Percentiles rank a stretch among this genome's conserved stretches.
Conservation (phyloP, 2,329 filamentous ascomycete genomes). For the Hyphodiscus sp. region DNA sequence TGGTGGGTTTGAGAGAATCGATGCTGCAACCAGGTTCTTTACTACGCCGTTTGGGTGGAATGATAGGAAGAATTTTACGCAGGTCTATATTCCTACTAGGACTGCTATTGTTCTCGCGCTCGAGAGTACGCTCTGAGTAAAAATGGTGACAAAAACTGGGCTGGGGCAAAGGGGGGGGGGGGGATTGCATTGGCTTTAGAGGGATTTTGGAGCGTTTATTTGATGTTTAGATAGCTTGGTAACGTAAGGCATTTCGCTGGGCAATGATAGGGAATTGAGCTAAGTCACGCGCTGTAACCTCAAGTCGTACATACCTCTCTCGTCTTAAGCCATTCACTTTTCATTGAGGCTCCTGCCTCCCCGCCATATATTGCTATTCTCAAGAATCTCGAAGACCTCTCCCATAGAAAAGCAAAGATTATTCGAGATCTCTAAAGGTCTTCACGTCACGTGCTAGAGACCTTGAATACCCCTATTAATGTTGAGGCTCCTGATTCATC, state of each 20-base stretch:
- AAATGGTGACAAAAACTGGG: not conserved
- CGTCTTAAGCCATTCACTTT: no score
- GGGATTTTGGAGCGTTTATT: not conserved
- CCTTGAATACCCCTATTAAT: no score
- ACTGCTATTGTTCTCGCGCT: conserved; percentile 60
- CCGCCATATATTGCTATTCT: no score
- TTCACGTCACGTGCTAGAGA: no score
- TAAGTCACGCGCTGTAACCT: no score
- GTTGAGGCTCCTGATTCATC: no score
- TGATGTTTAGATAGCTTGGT: conserved; percentile 1
- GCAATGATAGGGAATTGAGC: not conserved
- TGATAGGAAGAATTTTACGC: conserved; percentile 78
- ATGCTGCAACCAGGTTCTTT: conserved; percentile 80
- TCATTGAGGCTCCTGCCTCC: no score
- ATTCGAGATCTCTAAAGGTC: no score
- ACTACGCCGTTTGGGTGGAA: conserved; percentile 92
- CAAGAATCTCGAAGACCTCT: no score
- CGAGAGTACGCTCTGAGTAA: conserved; percentile 28
- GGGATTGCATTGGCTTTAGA: not conserved
- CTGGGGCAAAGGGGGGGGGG: not conserved
- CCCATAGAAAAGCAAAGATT: no score
- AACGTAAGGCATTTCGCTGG: not conserved
- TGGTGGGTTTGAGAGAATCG: conserved; percentile 73
- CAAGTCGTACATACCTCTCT: no score
- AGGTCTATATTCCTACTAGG: conserved; percentile 81